Evolutionary conservation across 169 alveolate species (phyloP).

Genomic region (Cryptosporidium parvum): DNA sequence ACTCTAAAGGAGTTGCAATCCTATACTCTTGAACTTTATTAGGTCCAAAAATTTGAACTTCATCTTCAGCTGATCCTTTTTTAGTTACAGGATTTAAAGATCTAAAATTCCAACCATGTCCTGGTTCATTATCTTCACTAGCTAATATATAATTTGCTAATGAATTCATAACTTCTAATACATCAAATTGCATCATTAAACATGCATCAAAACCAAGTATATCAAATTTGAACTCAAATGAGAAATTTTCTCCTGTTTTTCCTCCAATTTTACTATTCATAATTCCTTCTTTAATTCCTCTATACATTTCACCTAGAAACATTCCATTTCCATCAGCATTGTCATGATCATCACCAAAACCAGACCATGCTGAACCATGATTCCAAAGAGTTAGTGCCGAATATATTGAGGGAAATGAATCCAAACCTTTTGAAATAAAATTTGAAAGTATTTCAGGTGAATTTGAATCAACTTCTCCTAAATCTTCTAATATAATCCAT

Average conservation of each 20-base stretch:
- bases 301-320: constrained; percentile 76
- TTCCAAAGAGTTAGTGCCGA: constrained; percentile 81
- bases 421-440: constrained; percentile 69
- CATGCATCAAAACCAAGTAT: constrained; percentile 83
- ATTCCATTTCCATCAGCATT: constrained; percentile 77
- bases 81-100: constrained; percentile 57
- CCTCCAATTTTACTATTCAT: constrained; percentile 73
- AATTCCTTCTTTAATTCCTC: constrained; percentile 60
- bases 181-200: constrained; percentile 80
- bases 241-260: constrained; percentile 48
- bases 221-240: constrained; percentile 74
- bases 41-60: constrained; percentile 22
- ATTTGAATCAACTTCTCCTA: constrained; percentile 81
- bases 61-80: constrained; percentile 45
- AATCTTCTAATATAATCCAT: constrained; percentile 80
- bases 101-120: constrained; percentile 83
- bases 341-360: constrained; percentile 82
- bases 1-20: constrained; percentile 80
- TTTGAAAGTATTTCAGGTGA: constrained; percentile 75
- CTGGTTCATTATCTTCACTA: constrained; percentile 83
- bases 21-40: constrained; percentile 17
- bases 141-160: constrained; percentile 79
- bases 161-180: constrained; percentile 79
- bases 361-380: constrained; percentile 83
- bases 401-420: constrained; percentile 78